phyloP scores from a whole-genome alignment of 345 rosid species.

The Excoecaria agallocha region DNA sequence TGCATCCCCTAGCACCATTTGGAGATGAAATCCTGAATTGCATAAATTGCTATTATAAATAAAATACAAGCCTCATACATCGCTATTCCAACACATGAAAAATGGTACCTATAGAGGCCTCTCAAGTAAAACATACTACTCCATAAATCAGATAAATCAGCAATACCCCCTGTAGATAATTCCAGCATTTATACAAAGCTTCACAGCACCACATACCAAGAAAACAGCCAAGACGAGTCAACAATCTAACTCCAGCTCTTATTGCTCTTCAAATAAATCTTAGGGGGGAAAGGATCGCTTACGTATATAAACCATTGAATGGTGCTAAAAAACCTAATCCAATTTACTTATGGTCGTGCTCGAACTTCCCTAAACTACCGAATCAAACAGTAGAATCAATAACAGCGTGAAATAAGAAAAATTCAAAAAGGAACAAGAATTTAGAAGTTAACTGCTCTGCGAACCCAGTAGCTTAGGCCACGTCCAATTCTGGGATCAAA shows the following conservation, averaged over 20 bases:
- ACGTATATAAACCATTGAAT: background rate
- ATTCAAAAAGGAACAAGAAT: background rate
- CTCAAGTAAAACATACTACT: background rate
- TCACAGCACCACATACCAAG: no score
- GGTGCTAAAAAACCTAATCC: background rate
- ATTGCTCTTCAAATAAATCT: background rate
- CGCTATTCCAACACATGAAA: background rate
- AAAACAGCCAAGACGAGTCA: background rate
- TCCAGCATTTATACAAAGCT: background rate
- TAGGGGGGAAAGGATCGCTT: background rate
- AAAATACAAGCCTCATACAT: background rate
- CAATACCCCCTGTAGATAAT: background rate
- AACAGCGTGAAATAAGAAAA: background rate
- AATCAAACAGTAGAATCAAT: conserved; percentile 10
- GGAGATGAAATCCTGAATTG: background rate
- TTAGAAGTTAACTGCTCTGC: conserved; percentile 5
- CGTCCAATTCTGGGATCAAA: conserved; percentile 27
- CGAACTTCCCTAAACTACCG: background rate
- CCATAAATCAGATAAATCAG: background rate
- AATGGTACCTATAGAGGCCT: background rate
- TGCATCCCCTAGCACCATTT: background rate
- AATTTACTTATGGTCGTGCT: conserved; percentile 6
- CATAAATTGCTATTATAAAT: background rate
- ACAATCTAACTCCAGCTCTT: background rate
- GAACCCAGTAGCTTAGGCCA: conserved; percentile 2